Base-by-base conservation (phyloP, 2,329 filamentous ascomycete species). In the Trichophyton mentagrophytes region DNA sequence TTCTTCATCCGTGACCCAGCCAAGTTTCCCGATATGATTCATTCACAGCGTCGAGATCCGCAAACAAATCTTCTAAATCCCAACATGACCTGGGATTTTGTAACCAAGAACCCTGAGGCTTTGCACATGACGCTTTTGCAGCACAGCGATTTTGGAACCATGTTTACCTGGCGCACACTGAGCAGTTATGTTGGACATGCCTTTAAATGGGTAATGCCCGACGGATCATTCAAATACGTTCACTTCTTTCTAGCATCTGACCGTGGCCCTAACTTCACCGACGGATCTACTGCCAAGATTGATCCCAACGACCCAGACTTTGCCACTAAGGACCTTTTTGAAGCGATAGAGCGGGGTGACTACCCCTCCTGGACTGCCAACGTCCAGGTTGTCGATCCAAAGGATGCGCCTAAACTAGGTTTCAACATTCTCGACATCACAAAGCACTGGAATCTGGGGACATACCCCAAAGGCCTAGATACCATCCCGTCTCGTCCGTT, bases 201-300 rank as follows among this genome's bases (percentile, higher is more conserved):
- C 3, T 60, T 51, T 30, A 60, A 60, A 60, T 60, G 59, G 59
- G 49, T 55, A 15, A 60, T 60, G 59, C 59, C 59, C 58, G 81
- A 86, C 62, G 83, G 84, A 4, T 77, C 79, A 1, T 86, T 82
- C 69, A 78, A 80, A 62, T 87, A 86, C 67, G 75, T 82, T 51
- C 81, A 85, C 70, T 74, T 85, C 59, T 83, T 86, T 59, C 59
- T 71, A 47, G 70, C 69, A 61, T 65, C 66, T 7, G 30, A 56
- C 7, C 46, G 44, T 7, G 59, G 59, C n/a, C 46, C 79, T 66
- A 81, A 76, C 61, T 74, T 85, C 46, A 80, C 73, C 17, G 74
- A 78, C 51, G 76, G 78, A 3, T 78, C 85, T 66, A 80, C 81
- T 2, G 73, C 68, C 13, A 73, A 76, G 63, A 70, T 82, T 64